A percentile compares a stretch with the other conserved stretches of the same genome.
Conservation (phyloP, 176 grass and related monocot genomes). For the Juncus effusus region DNA sequence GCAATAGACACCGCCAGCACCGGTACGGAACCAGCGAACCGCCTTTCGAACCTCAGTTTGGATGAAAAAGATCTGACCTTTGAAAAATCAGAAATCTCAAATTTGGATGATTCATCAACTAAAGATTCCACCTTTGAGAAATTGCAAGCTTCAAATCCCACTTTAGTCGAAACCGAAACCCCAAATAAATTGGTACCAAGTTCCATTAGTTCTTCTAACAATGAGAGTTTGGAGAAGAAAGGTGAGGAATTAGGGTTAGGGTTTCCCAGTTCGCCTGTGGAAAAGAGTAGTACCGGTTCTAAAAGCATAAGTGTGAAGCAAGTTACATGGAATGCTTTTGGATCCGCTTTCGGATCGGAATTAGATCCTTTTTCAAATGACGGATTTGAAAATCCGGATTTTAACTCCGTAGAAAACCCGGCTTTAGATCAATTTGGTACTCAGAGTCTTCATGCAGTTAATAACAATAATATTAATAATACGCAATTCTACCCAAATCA, state of each 20-base stretch:
- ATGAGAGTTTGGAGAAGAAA: constrained; percentile 17
- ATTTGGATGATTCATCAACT: constrained; percentile 11
- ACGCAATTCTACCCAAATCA: constrained; percentile 19
- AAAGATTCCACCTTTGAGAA: not conserved
- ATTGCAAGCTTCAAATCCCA: not conserved
- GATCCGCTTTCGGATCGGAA: constrained; percentile 38
- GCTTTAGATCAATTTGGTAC: constrained; percentile 28
- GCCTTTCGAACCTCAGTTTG: constrained; percentile 34
- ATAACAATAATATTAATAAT: constrained; percentile 11
- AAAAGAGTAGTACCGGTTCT: constrained; percentile 10
- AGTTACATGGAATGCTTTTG: constrained; percentile 77
- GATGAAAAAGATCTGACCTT: not conserved
- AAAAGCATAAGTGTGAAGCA: constrained; percentile 67
- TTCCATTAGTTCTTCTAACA: not conserved
- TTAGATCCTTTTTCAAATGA: constrained; percentile 48
- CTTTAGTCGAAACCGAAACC: not conserved
- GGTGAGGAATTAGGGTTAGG: constrained; percentile 25
- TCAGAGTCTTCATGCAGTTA: constrained; percentile 19
- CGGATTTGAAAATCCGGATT: constrained; percentile 10
- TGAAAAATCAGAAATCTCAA: not conserved
- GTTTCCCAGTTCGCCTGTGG: not conserved
- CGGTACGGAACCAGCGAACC: constrained; percentile 26
- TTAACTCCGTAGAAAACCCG: constrained; percentile 19
- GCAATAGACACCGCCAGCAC: constrained; percentile 18
- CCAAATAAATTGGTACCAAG: not conserved